These are phyloP conservation scores for Fusarium sp. DNA, from an alignment of 2,329 filamentous ascomycete species.

Conservation along the genomic window DNA sequence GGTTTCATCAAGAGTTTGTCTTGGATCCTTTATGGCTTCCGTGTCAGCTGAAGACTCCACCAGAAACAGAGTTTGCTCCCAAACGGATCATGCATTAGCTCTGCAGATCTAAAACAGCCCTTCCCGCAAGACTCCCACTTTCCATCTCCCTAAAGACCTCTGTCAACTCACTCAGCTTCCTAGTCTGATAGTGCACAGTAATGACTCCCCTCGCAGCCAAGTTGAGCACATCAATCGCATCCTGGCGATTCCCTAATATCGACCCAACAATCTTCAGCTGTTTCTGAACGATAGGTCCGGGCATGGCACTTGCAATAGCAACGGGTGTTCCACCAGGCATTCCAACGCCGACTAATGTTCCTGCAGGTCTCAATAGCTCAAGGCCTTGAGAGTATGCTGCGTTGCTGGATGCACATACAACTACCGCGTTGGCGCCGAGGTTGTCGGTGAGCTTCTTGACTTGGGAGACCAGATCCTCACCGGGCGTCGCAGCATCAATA, in stretches of 20 bases:
- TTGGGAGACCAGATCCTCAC: accelerated
- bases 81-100: background rate
- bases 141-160: background rate
- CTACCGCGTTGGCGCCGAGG: background rate
- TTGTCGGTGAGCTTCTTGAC: background rate
- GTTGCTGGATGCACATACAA: background rate
- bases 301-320: background rate
- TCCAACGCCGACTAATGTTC: background rate
- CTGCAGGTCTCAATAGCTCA: accelerated
- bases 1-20: background rate
- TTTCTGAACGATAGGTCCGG: background rate
- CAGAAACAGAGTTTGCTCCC: background rate
- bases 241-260: background rate
- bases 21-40: accelerated
- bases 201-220: background rate
- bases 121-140: background rate
- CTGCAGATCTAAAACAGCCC: background rate
- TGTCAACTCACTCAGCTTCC: background rate
- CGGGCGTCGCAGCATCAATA: background rate
- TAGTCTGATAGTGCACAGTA: background rate
- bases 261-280: background rate
- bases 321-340: background rate
- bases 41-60: background rate
- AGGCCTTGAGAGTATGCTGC: background rate
- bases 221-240: background rate